Evolutionary conservation across 2,329 filamentous ascomycete genomes (phyloP).

Genomic region (Sporothrix brasiliensis): DNA sequence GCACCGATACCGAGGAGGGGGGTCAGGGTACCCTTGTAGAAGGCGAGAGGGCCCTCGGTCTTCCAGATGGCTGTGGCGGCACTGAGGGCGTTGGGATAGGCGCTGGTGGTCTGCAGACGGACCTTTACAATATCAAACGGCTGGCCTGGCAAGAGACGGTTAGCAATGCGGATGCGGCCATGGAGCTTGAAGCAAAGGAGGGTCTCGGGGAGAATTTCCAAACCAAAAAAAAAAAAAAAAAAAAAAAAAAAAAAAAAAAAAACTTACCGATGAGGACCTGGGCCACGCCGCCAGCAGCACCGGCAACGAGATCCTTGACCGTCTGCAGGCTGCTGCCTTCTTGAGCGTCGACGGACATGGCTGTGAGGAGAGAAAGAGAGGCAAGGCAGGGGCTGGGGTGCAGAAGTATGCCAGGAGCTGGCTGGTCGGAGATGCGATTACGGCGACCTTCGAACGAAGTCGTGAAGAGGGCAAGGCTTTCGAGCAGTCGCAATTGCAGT

Average conservation of each 20-base stretch:
- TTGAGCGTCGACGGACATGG: slow-evolving; percentile 30
- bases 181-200: neutral
- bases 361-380: neutral
- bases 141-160: slow-evolving; percentile 54
- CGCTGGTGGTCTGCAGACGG: slow-evolving; percentile 83
- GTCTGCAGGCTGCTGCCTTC: slow-evolving; percentile 57
- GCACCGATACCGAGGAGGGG: slow-evolving; percentile 94
- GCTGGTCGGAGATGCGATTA: neutral
- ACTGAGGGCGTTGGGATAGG: slow-evolving; percentile 78
- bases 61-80: slow-evolving; percentile 82
- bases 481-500: slow-evolving; percentile 9
- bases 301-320: slow-evolving; percentile 87
- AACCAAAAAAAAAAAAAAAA: no score
- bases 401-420: neutral
- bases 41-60: slow-evolving; percentile 84
- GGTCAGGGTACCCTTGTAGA: slow-evolving; percentile 98
- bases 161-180: neutral
- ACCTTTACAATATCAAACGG: slow-evolving; percentile 95
- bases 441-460: neutral
- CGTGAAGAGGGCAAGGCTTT: neutral
- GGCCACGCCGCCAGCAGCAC: slow-evolving; percentile 87
- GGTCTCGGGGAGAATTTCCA: neutral
- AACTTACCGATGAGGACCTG: slow-evolving; percentile 82
- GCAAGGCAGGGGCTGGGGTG: no score
- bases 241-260: no score